These are phyloP conservation scores for Benincasa hispida DNA, from an alignment of 306 rosid species.

Conservation along the genomic window DNA sequence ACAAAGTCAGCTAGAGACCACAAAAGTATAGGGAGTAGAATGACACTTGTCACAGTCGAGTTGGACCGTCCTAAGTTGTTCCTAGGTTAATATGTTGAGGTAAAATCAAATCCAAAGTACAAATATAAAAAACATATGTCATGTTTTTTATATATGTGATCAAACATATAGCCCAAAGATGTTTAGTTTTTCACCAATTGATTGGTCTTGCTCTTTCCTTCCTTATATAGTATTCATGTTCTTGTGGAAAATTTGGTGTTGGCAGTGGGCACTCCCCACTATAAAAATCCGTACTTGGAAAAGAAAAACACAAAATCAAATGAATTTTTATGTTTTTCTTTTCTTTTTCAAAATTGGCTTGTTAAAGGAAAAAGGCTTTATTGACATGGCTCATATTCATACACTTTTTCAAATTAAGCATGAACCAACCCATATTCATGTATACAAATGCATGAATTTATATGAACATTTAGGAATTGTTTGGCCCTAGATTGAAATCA, in stretches of 20 bases:
- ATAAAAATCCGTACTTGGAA: background rate
- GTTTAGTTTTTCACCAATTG: background rate
- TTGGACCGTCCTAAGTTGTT: background rate
- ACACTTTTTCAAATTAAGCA: background rate
- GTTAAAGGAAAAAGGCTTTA: background rate
- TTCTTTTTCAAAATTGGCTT: background rate
- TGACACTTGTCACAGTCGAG: background rate
- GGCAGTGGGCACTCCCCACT: background rate
- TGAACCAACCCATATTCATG: background rate
- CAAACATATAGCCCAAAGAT: background rate
- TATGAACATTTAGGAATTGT: no score
- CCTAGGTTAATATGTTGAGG: background rate
- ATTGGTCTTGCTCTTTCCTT: background rate
- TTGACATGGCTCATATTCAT: background rate
- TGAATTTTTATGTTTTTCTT: no score
- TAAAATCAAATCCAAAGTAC: conserved; percentile 4
- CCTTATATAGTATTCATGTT: background rate
- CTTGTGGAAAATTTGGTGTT: background rate
- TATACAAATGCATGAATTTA: background rate
- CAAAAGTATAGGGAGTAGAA: background rate
- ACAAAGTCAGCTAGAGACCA: background rate
- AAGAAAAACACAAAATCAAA: background rate
- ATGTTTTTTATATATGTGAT: background rate
- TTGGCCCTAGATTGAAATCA: no score
- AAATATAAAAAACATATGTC: background rate